Base-by-base conservation (phyloP, 352 stramenopile species). In the Phytophthora sp. region DNA sequence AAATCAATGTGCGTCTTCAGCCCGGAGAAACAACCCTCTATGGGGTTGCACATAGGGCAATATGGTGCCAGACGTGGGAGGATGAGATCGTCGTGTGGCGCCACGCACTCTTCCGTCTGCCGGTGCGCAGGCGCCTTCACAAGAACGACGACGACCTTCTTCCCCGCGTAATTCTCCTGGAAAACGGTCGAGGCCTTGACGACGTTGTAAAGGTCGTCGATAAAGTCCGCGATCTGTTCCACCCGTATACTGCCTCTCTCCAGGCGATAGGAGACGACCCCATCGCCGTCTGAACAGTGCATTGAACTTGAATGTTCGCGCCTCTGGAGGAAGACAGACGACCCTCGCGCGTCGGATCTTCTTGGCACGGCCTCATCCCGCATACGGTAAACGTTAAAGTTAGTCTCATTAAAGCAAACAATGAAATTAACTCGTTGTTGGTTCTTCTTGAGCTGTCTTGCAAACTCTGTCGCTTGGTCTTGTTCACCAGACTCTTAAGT, bases 181-280 rank as follows among this genome's bases (percentile, higher is more conserved):
- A 61, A 61, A 33, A 30, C 15, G n/a, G 11, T 1, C 3, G 53
- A 61, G 1, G 13, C n/a, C 29, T 52, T 61, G 2, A 52, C 39
- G 2, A 11, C 44, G 4, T 12, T 4, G 29, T 61, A 45, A 12
- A 61, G 30, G 6, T 35, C 26, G 26, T 44, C n/a, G 7, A 52
- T 44, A 15, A 61, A 49, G 1, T 7, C 24, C 7, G 39, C 27
- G 15, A 44, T 52, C 18, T 41, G 12, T 6, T 42, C 53, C 38
- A 52, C 52, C 2, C 18, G 11, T n/a, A 53, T 61, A 16, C 27
- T 61, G 5, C 53, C 53, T 13, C 39, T 29, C 38, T 50, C 24
- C 7, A 57, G 31, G 3, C 50, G 33, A 20, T 46, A 24, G 2
- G 26, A 3, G 9, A 57, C 13, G 4, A 57, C 1, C 33, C 33